phyloP scores from a whole-genome alignment of 768 basidiomycete genomes.

The Leucocoprinus birnbaumii region DNA sequence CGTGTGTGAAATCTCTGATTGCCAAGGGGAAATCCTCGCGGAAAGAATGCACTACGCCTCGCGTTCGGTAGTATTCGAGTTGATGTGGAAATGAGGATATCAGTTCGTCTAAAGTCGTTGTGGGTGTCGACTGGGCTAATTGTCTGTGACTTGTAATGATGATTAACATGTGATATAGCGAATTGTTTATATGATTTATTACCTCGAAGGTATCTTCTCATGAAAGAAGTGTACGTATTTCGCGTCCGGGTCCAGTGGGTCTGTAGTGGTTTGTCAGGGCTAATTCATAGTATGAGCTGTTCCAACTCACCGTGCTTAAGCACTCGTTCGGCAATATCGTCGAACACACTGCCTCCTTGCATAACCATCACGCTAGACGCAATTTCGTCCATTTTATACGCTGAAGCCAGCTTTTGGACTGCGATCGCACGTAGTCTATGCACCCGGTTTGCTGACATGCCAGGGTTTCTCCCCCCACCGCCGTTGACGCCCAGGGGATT shows the following conservation, averaged over 20 bases:
- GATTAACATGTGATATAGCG: background rate
- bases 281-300: background rate
- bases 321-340: slow-evolving; percentile 88
- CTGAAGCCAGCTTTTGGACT: slow-evolving; percentile 82
- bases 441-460: slow-evolving; percentile 83
- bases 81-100: slow-evolving; percentile 71
- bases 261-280: slow-evolving; percentile 30
- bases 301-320: slow-evolving; percentile 50
- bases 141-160: slow-evolving; percentile 47
- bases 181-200: slow-evolving; percentile 16
- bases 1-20: slow-evolving; percentile 77
- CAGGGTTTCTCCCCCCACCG: slow-evolving; percentile 64
- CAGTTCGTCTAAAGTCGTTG: slow-evolving; percentile 75
- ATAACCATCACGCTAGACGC: slow-evolving; percentile 93
- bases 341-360: slow-evolving; percentile 91
- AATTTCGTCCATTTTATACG: slow-evolving; percentile 86
- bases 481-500: slow-evolving; percentile 49
- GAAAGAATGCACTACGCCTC: slow-evolving; percentile 90
- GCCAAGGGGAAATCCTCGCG: slow-evolving; percentile 78
- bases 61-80: slow-evolving; percentile 83
- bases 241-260: slow-evolving; percentile 75
- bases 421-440: slow-evolving; percentile 79
- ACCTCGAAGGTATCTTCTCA: slow-evolving; percentile 93
- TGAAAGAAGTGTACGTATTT: slow-evolving; percentile 93
- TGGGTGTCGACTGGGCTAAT: slow-evolving; percentile 80